Evolutionary conservation across 2,329 filamentous ascomycete species (phyloP), one percentile per base, ranked within the genome.

Genomic region (Penicillium sp.): DNA sequence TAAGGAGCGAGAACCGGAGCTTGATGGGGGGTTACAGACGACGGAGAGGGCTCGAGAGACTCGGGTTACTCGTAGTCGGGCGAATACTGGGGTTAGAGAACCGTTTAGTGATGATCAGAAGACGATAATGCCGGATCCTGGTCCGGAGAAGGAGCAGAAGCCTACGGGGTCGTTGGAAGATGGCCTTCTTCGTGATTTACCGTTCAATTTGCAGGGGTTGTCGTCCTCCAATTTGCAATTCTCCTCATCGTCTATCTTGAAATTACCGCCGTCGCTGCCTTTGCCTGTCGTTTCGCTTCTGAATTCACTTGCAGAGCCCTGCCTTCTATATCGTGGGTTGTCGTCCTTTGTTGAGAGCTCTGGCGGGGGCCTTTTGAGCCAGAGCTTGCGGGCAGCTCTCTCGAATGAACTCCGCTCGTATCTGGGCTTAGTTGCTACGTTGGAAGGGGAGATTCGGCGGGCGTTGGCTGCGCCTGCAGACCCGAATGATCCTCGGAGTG

Each of bases 121-220:
- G n/a, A n/a, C n/a, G n/a, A n/a, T n/a, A n/a, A n/a, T n/a, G n/a
- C n/a, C n/a, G n/a, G n/a, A n/a, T n/a, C n/a, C n/a, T n/a, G n/a
- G n/a, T n/a, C n/a, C n/a, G n/a, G n/a, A n/a, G n/a, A n/a, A n/a
- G n/a, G n/a, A n/a, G n/a, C n/a, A n/a, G n/a, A n/a, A n/a, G n/a
- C n/a, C n/a, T n/a, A n/a, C 80, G 28, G 74, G 80, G 24, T 83
- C 84, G 1, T 72, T 81, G 1, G 86, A 90, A 64, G 77, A 79
- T 24, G 75, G 77, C 15, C 75, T 90, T 10, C 71, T 90, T 21
- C 79, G 85, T 57, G 91, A 97, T 63, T 74, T 97, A 3, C 90
- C 93, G 0, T 97, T 93, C 64, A 96, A 90, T 0, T 75, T 97
- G 0, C 93, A 97, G 69, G 93, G 93, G 0, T 75, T 97, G 2